Conservation (phyloP, 2,329 filamentous ascomycete genomes). For the Juglanconis juglandina region DNA sequence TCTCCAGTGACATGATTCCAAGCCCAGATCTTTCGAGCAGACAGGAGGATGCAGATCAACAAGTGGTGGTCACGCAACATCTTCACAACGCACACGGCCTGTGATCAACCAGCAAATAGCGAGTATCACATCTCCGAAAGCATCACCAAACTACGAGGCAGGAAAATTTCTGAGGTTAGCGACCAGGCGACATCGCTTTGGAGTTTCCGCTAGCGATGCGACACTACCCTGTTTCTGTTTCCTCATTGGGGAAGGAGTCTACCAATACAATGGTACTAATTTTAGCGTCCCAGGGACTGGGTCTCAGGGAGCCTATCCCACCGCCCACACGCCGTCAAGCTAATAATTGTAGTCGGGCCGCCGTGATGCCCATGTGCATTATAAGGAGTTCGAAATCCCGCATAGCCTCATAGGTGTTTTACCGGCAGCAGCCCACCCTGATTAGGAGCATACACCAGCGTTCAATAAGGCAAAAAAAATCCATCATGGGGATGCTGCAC, state of each 20-base stretch:
- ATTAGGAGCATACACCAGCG: no score
- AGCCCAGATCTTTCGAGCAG: not conserved
- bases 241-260: not conserved
- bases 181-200: not conserved
- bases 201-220: not conserved
- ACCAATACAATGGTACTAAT: not conserved
- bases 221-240: not conserved
- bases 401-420: no score
- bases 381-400: no score
- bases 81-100: not conserved
- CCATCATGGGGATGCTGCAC: no score
- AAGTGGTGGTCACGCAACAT: not conserved
- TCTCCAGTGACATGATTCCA: constrained; percentile 3
- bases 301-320: no score
- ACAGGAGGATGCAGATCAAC: not conserved
- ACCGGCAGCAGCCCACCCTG: no score
- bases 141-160: not conserved
- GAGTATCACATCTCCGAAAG: not conserved
- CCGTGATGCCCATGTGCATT: no score
- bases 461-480: no score
- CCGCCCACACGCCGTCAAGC: no score
- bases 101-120: not conserved
- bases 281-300: not conserved
- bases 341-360: no score
- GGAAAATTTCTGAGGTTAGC: not conserved